Evolutionary conservation across 306 rosid genomes (phyloP).

Genomic region (Cicer yamashitae): DNA sequence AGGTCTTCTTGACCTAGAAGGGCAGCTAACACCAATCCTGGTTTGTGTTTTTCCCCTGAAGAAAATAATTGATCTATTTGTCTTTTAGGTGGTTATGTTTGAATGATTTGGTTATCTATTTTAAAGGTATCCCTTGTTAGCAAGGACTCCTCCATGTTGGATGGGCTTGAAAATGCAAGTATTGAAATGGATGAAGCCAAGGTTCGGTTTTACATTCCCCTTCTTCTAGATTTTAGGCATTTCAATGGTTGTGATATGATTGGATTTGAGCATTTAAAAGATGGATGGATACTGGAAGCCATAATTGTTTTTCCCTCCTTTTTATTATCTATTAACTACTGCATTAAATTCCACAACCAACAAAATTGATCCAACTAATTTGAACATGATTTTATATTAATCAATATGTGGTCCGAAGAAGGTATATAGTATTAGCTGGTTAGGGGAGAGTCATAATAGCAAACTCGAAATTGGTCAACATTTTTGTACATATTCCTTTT

Average conservation of each 20-base stretch:
- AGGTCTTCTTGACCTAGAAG: constrained; percentile 98
- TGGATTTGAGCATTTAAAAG: constrained; percentile 39
- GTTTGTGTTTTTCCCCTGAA: constrained; percentile 56
- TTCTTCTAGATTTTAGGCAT: not conserved
- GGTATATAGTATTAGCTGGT: not conserved
- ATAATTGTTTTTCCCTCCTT: constrained; percentile 9
- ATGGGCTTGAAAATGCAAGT: constrained; percentile 98
- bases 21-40: constrained; percentile 95
- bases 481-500: constrained; percentile 13
- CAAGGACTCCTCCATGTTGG: constrained; percentile 99
- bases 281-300: constrained; percentile 10
- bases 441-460: constrained; percentile 7
- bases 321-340: constrained; percentile 20
- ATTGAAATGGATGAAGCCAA: constrained; percentile 92
- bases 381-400: not conserved
- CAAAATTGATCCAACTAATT: constrained; percentile 18
- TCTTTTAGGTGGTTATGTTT: constrained; percentile 38
- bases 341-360: constrained; percentile 35
- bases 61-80: constrained; percentile 36
- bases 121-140: constrained; percentile 96
- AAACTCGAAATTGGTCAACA: constrained; percentile 15
- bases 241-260: constrained; percentile 25
- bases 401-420: constrained; percentile 15
- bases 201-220: constrained; percentile 54
- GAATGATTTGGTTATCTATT: constrained; percentile 47